Evolutionary conservation across 176 grass and related monocot genomes (phyloP).

Genomic region (Phoenix roebelenii): DNA sequence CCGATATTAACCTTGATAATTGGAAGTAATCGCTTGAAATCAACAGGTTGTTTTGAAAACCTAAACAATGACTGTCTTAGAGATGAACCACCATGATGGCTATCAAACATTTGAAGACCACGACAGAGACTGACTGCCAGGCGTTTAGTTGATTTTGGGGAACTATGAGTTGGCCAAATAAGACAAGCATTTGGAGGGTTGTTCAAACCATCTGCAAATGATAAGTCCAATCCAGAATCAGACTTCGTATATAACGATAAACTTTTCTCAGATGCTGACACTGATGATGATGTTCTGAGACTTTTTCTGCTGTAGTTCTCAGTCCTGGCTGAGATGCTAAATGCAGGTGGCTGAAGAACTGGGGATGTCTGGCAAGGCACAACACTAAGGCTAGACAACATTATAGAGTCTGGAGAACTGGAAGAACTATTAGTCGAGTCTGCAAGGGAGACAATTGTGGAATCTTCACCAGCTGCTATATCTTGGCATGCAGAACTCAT

Average conservation of each 20-base stretch:
- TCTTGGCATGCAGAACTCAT: too few relatives aligned
- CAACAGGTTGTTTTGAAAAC: slow-evolving; percentile 51
- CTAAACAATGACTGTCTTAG: slow-evolving; percentile 68
- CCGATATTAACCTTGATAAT: slow-evolving; percentile 62
- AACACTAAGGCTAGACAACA: slow-evolving; percentile 12
- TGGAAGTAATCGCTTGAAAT: slow-evolving; percentile 34
- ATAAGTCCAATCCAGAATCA: slow-evolving; percentile 5
- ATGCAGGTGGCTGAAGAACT: slow-evolving; percentile 6
- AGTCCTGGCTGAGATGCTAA: slow-evolving; percentile 6
- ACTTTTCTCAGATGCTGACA: slow-evolving; percentile 38
- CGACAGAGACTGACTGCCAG: slow-evolving; percentile 72
- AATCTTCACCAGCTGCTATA: too few relatives aligned
- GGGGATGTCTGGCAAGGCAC: slow-evolving; percentile 6
- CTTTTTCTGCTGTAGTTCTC: slow-evolving; percentile 37
- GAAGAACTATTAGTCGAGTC: too few relatives aligned
- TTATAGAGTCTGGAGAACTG: not conserved
- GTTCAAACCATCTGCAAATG: slow-evolving; percentile 10
- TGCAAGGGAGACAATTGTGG: too few relatives aligned
- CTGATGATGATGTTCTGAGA: slow-evolving; percentile 29
- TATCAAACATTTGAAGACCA: slow-evolving; percentile 77
- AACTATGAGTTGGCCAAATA: slow-evolving; percentile 5
- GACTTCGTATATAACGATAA: slow-evolving; percentile 1
- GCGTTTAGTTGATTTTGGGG: slow-evolving; percentile 5
- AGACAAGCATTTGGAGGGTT: slow-evolving; percentile 2
- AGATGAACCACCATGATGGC: slow-evolving; percentile 41